Percentiles rank a stretch among this genome's conserved stretches.
These are phyloP conservation scores for Acanthamoeba quina DNA, from an alignment of 208 protist species.

Conservation along the genomic window DNA sequence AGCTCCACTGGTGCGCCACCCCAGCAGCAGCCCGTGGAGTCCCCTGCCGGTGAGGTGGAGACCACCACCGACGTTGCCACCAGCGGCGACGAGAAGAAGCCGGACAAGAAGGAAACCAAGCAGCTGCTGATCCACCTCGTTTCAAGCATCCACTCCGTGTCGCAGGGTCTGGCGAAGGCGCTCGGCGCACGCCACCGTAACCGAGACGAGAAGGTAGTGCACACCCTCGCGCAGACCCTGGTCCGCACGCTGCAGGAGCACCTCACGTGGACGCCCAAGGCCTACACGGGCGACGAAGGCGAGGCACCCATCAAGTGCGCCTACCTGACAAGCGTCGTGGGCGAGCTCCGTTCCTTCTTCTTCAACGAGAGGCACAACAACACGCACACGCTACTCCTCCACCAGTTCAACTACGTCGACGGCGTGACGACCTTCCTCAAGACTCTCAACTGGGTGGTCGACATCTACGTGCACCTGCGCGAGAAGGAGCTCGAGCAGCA, in stretches of 20 bases:
- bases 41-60: not conserved
- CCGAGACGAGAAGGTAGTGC: conserved; percentile 46
- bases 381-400: conserved; percentile 69
- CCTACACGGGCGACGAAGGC: not conserved
- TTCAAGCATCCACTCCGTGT: conserved; percentile 66
- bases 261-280: conserved; percentile 54
- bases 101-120: conserved; percentile 61
- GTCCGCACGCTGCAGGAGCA: conserved; percentile 41
- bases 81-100: conserved; percentile 20
- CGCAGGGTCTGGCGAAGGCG: conserved; percentile 63
- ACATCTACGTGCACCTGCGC: conserved; percentile 21
- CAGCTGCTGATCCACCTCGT: conserved; percentile 65
- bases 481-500: conserved; percentile 37
- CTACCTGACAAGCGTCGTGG: conserved; percentile 68
- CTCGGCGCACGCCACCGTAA: not conserved
- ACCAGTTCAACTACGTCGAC: conserved; percentile 71
- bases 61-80: not conserved
- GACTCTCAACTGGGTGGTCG: conserved; percentile 37
- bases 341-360: conserved; percentile 70
- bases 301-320: not conserved
- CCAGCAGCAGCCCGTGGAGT: not conserved
- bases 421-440: conserved; percentile 16
- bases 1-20: not conserved
- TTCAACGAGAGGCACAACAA: conserved; percentile 66
- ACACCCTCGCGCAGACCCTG: conserved; percentile 21